phyloP scores from a whole-genome alignment of 179 eudicot genomes.

The Silene vulgaris region DNA sequence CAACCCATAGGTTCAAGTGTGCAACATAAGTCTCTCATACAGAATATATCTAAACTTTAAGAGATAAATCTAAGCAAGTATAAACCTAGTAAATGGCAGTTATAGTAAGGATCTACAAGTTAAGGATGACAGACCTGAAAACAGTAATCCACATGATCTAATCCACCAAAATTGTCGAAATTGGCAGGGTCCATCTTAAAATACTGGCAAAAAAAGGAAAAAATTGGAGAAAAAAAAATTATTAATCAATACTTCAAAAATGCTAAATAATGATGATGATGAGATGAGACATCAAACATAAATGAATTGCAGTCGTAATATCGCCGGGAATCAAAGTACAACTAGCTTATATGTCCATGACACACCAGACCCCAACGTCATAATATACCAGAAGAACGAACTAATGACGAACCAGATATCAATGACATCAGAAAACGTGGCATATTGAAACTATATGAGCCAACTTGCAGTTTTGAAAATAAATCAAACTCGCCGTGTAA shows the following conservation, averaged over 20 bases:
- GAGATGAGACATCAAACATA: neutral
- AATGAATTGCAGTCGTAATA: neutral
- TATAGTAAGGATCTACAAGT: slow-evolving; percentile 8
- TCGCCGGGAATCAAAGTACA: neutral
- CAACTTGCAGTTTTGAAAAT: neutral
- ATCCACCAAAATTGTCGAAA: slow-evolving; percentile 61
- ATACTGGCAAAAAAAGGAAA: slow-evolving; percentile 46
- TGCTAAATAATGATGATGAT: neutral
- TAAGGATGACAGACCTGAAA: slow-evolving; percentile 57
- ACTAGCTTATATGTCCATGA: neutral
- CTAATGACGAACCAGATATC: neutral
- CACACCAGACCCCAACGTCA: neutral
- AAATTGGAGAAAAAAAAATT: neutral
- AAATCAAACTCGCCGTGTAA: neutral
- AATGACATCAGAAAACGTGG: slow-evolving; percentile 1
- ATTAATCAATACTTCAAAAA: neutral
- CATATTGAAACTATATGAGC: neutral
- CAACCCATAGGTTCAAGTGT: neutral
- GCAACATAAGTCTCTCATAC: neutral
- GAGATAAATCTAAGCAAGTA: slow-evolving; percentile 5
- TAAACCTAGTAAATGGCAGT: neutral
- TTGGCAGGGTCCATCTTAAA: slow-evolving; percentile 82
- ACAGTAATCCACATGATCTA: slow-evolving; percentile 83
- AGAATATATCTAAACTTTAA: neutral
- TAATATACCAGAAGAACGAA: neutral